These are phyloP conservation scores for Cytidiella melzeri DNA, from an alignment of 768 basidiomycete species.

Conservation along the genomic window DNA sequence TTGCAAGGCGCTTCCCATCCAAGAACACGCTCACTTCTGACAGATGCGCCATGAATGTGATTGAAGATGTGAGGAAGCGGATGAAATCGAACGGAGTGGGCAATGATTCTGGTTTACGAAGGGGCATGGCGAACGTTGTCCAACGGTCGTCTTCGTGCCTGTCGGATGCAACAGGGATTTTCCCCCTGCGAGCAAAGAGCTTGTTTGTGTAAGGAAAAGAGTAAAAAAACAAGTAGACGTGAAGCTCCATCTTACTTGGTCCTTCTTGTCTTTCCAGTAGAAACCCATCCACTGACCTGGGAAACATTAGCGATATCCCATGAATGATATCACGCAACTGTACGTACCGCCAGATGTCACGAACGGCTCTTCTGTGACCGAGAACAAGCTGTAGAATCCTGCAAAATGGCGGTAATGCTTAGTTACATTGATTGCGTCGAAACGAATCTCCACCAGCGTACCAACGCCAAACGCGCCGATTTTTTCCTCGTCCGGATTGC, in stretches of 20 bases:
- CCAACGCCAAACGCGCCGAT: conserved; percentile 95
- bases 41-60: conserved; percentile 88
- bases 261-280: conserved; percentile 92
- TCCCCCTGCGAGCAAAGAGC: conserved; percentile 80
- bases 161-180: conserved; percentile 41
- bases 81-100: conserved; percentile 83
- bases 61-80: conserved; percentile 82
- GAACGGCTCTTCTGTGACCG: conserved; percentile 77
- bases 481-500: conserved; percentile 91
- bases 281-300: conserved; percentile 90
- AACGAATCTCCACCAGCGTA: conserved; percentile 25
- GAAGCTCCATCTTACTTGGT: conserved; percentile 63
- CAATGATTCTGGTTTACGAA: conserved; percentile 76
- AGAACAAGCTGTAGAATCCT: conserved; percentile 80
- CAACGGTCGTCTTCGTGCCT: conserved; percentile 41
- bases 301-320: conserved; percentile 10
- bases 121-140: conserved; percentile 87
- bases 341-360: conserved; percentile 69
- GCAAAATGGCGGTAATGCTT: not conserved
- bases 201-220: conserved; percentile 22
- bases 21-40: conserved; percentile 75
- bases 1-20: conserved; percentile 67
- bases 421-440: not conserved
- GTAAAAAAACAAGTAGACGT: too few species aligned
- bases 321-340: conserved; percentile 6